Evolutionary conservation across 2,329 filamentous ascomycete genomes (phyloP).

Genomic region (Parasarocladium wereldwijsianum): DNA sequence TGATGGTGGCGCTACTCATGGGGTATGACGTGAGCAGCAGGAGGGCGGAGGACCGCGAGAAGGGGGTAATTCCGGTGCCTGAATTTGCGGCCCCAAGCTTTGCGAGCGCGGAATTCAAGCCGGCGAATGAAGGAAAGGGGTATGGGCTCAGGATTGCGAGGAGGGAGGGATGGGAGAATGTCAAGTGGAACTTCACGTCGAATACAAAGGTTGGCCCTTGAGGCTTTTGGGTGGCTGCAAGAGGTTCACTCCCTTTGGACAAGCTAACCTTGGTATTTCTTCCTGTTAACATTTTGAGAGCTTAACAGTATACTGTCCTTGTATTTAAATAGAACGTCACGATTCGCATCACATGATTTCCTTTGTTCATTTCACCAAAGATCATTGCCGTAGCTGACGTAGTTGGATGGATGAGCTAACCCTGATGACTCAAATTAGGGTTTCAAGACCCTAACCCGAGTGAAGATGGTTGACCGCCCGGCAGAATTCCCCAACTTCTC

Average conservation of each 20-base stretch:
- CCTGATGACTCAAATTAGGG: too few relatives aligned
- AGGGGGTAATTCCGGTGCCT: conserved; percentile 4
- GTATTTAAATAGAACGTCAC: not conserved
- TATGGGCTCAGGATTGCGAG: conserved; percentile 6
- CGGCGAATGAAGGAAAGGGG: conserved; percentile 5
- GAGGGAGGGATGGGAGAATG: conserved; percentile 7
- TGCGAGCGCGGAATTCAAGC: conserved; percentile 6
- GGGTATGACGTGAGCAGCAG: conserved; percentile 15
- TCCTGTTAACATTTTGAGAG: too few relatives aligned
- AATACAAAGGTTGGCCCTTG: too few relatives aligned
- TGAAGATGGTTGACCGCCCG: conserved; percentile 14
- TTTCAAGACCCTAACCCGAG: too few relatives aligned
- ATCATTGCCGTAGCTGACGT: too few relatives aligned
- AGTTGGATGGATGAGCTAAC: too few relatives aligned
- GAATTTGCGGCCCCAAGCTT: conserved; percentile 4
- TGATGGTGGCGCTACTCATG: conserved; percentile 14
- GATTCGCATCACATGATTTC: too few relatives aligned
- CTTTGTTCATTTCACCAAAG: too few relatives aligned
- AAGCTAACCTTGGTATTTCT: too few relatives aligned
- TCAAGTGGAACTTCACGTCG: conserved; percentile 7
- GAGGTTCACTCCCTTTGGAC: too few relatives aligned
- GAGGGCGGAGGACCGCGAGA: conserved; percentile 6
- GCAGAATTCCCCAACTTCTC: conserved; percentile 18
- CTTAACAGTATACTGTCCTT: not conserved
- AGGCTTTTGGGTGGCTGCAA: too few relatives aligned